These are phyloP conservation scores for Diaporthe ampelina DNA, from an alignment of 2,329 filamentous ascomycete species.

Conservation along the genomic window DNA sequence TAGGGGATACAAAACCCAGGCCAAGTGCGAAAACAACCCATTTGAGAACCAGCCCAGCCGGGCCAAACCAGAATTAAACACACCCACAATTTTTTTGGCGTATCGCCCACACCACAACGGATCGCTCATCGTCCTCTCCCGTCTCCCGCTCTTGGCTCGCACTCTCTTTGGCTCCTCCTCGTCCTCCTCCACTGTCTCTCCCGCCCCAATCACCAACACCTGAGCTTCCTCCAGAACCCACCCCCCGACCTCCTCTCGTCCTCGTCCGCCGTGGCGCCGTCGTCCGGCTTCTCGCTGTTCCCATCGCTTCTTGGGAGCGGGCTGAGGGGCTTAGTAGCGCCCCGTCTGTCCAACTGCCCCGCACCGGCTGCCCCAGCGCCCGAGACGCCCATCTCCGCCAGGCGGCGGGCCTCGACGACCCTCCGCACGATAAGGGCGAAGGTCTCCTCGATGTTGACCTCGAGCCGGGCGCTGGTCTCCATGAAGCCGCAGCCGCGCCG, in stretches of 20 bases:
- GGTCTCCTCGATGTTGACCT: constrained; percentile 92
- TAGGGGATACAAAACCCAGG: not conserved
- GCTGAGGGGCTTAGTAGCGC: constrained; percentile 71
- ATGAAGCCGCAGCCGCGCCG: constrained; percentile 84
- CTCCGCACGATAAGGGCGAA: constrained; percentile 79
- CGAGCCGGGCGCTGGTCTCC: constrained; percentile 87
- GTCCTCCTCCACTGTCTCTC: not conserved
- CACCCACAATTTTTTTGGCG: constrained; percentile 13
- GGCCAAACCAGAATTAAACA: constrained; percentile 21
- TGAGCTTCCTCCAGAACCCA: constrained; percentile 69
- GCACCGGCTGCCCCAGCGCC: constrained; percentile 27
- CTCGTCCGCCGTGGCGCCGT: constrained; percentile 58
- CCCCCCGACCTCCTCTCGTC: constrained; percentile 58
- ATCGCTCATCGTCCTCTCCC: not conserved
- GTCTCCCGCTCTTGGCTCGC: not conserved
- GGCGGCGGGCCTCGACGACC: constrained; percentile 69
- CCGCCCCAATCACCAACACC: constrained; percentile 63
- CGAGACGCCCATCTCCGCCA: constrained; percentile 63
- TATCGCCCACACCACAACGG: constrained; percentile 3
- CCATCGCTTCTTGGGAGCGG: constrained; percentile 60
- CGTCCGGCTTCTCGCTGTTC: constrained; percentile 56
- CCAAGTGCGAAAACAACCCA: constrained; percentile 14
- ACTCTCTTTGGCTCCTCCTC: not conserved
- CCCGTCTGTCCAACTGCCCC: constrained; percentile 59
- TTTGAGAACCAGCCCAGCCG: constrained; percentile 31